phyloP scores from a whole-genome alignment of 139 green algal genomes.

The Closterium sp. region DNA sequence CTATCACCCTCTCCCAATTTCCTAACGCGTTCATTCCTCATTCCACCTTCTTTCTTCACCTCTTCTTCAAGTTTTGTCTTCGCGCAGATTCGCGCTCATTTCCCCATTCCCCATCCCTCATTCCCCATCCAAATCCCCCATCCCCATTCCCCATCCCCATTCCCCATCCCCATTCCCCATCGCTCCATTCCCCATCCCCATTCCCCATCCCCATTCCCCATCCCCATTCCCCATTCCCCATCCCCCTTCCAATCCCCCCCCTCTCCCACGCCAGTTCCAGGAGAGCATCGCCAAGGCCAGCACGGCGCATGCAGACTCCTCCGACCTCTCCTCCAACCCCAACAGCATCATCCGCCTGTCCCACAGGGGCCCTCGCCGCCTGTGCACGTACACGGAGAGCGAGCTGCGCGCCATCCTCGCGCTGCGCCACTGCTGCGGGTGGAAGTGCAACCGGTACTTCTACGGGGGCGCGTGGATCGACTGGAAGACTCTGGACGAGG shows the following conservation, averaged over 20 bases:
- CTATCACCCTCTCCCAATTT: no score
- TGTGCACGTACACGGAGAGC: slow-evolving; percentile 7
- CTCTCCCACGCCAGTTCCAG: not conserved
- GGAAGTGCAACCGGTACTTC: slow-evolving; percentile 2
- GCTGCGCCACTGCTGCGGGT: not conserved
- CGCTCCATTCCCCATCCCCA: no score
- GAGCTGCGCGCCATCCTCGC: not conserved
- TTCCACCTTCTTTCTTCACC: no score
- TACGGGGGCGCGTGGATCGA: not conserved
- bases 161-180: no score
- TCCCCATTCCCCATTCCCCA: no score
- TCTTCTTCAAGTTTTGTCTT: not conserved
- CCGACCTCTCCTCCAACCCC: not conserved
- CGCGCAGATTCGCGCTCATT: no score
- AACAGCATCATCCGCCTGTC: not conserved
- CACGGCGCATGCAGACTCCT: not conserved
- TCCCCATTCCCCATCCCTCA: not conserved
- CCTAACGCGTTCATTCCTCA: no score
- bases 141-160: no score
- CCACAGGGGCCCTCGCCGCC: not conserved
- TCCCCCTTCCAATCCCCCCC: no score
- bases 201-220: no score
- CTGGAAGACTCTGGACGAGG: not conserved
- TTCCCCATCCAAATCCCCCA: no score
- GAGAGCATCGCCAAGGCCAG: not conserved